Evolutionary conservation across 2,329 filamentous ascomycete species (phyloP).

Genomic region (Helotiales sp.): DNA sequence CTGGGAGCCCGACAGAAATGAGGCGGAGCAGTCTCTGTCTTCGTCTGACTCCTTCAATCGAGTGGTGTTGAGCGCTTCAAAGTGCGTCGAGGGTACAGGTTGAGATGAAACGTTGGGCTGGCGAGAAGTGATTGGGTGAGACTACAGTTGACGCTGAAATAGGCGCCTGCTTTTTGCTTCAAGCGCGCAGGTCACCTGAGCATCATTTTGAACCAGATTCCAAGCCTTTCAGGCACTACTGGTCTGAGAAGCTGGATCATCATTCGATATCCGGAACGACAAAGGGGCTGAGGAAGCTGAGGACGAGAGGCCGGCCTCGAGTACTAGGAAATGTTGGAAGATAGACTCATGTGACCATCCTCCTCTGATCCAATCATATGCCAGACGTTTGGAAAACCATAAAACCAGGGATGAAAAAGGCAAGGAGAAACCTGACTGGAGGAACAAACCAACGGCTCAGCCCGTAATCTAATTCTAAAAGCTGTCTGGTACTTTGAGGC

Average conservation of each 20-base stretch:
- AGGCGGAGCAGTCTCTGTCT: conserved; percentile 35
- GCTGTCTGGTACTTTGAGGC: neutral
- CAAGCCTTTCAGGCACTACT: neutral
- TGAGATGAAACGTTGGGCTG: conserved; percentile 8
- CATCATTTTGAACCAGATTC: neutral
- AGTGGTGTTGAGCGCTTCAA: conserved; percentile 37
- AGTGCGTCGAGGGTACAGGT: conserved; percentile 19
- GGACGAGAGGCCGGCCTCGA: neutral
- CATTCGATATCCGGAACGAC: neutral
- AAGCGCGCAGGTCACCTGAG: conserved; percentile 12
- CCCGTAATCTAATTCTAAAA: neutral
- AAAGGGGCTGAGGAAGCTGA: neutral
- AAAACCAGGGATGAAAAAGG: neutral
- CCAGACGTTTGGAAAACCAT: neutral
- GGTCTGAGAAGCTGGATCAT: neutral
- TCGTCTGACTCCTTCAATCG: conserved; percentile 23
- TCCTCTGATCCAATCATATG: neutral
- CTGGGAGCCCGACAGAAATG: conserved; percentile 27
- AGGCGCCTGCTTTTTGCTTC: conserved; percentile 1
- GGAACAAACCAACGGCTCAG: neutral
- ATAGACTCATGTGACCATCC: neutral
- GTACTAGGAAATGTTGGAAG: neutral
- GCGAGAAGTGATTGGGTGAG: conserved; percentile 15
- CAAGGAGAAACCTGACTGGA: neutral
- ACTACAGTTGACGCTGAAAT: conserved; percentile 2